phyloP scores from a whole-genome alignment of 2,329 filamentous ascomycete genomes.

The Karstenula rhodostoma region DNA sequence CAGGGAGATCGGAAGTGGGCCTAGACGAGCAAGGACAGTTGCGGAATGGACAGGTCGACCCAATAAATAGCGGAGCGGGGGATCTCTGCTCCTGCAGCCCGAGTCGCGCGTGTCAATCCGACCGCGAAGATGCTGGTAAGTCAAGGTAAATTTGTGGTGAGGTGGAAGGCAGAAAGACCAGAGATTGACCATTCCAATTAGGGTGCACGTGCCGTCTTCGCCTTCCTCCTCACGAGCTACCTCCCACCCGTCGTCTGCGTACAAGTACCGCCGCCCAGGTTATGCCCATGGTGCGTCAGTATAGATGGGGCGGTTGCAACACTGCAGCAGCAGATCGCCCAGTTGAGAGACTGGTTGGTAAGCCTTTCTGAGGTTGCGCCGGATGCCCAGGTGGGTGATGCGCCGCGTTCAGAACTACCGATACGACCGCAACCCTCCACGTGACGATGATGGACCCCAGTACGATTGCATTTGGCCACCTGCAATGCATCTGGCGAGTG shows the following conservation, averaged over 20 bases:
- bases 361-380: neutral
- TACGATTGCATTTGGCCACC: neutral
- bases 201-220: conserved; percentile 14
- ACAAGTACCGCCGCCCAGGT: conserved; percentile 10
- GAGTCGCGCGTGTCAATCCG: conserved; percentile 5
- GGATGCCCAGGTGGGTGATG: neutral
- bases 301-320: conserved; percentile 7
- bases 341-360: conserved; percentile 14
- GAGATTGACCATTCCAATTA: conserved; percentile 4
- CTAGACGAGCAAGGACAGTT: conserved; percentile 3
- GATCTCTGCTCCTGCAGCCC: neutral
- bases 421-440: neutral
- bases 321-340: conserved; percentile 18
- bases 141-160: neutral
- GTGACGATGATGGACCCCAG: neutral
- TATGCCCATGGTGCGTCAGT: conserved; percentile 15
- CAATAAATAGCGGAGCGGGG: neutral
- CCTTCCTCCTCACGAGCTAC: neutral
- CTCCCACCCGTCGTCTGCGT: conserved; percentile 5
- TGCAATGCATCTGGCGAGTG: neutral
- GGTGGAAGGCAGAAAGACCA: neutral
- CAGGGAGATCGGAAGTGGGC: conserved; percentile 8
- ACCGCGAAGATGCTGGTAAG: conserved; percentile 17
- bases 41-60: conserved; percentile 9
- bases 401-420: neutral